These are phyloP conservation scores for Mucor plumbeus DNA, from an alignment of 371 early-diverging fungal species.

Conservation along the genomic window DNA sequence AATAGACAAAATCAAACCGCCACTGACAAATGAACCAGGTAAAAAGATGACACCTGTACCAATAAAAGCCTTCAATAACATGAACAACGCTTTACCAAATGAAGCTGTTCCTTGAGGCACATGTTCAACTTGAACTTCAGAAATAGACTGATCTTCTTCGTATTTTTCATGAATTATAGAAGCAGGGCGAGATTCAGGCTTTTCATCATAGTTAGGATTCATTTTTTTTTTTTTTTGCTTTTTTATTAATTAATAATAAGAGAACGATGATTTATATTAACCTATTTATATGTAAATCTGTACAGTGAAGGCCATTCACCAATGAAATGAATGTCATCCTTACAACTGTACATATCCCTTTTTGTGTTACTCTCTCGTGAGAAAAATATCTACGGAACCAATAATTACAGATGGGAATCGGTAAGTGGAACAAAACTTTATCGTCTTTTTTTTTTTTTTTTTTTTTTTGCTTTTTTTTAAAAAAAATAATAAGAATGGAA, in stretches of 20 bases:
- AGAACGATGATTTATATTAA: neutral
- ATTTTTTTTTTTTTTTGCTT: neutral
- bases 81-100: slow-evolving; percentile 67
- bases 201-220: neutral
- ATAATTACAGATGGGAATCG: neutral
- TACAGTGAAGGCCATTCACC: neutral
- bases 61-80: slow-evolving; percentile 77
- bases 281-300: neutral
- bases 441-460: neutral
- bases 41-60: slow-evolving; percentile 71
- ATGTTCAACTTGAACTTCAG: slow-evolving; percentile 30
- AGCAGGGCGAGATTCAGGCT: neutral
- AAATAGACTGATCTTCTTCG: neutral
- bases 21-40: slow-evolving; percentile 67
- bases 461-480: neutral
- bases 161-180: neutral
- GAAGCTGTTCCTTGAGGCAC: slow-evolving; percentile 54
- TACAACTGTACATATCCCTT: neutral
- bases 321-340: neutral
- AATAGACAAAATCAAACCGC: slow-evolving; percentile 44
- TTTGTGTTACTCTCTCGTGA: slow-evolving; percentile 3
- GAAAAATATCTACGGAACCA: slow-evolving; percentile 3
- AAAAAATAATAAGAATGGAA: neutral
- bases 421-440: neutral
- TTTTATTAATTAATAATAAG: neutral